Evolutionary conservation across 2,329 filamentous ascomycete genomes (phyloP).

Genomic region (Berkeleyomyces basicola): DNA sequence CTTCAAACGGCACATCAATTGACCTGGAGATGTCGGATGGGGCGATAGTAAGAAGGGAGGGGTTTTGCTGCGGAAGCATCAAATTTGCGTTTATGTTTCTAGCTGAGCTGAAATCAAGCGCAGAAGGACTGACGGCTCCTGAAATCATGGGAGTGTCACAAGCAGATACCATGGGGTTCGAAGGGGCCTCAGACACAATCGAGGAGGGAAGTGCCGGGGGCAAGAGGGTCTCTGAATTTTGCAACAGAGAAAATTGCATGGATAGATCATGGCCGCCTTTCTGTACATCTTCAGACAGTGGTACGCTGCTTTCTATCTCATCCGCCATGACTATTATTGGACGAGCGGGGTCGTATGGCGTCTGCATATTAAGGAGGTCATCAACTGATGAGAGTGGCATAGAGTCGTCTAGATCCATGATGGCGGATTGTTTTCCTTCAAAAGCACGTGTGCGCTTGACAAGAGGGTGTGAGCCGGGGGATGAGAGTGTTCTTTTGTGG

Average conservation of each 20-base stretch:
- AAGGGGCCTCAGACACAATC: constrained; percentile 20
- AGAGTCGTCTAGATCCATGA: constrained; percentile 12
- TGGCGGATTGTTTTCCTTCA: not conserved
- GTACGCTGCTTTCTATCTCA: not conserved
- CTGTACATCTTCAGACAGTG: not conserved
- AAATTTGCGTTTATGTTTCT: constrained; percentile 1
- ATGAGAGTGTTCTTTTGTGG: constrained; percentile 11
- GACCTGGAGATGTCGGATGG: constrained; percentile 24
- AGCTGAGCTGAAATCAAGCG: constrained; percentile 18
- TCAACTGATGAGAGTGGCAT: constrained; percentile 10
- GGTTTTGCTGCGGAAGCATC: constrained; percentile 4
- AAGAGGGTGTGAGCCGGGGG: constrained; percentile 8
- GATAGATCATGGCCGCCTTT: not conserved
- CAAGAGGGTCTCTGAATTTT: not conserved
- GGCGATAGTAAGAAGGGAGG: constrained; percentile 20
- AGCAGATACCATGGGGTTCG: constrained; percentile 14
- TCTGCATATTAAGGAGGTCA: constrained; percentile 9
- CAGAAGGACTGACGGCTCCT: constrained; percentile 17
- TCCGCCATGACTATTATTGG: constrained; percentile 11
- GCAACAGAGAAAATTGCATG: constrained; percentile 2
- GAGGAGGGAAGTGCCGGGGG: not conserved
- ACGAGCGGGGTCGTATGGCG: constrained; percentile 12
- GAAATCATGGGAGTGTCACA: constrained; percentile 7
- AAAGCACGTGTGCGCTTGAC: constrained; percentile 11
- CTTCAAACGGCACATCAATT: constrained; percentile 15